Evolutionary conservation across 2,329 filamentous ascomycete genomes (phyloP).

Genomic region (Chrysoporthe austroafricana): DNA sequence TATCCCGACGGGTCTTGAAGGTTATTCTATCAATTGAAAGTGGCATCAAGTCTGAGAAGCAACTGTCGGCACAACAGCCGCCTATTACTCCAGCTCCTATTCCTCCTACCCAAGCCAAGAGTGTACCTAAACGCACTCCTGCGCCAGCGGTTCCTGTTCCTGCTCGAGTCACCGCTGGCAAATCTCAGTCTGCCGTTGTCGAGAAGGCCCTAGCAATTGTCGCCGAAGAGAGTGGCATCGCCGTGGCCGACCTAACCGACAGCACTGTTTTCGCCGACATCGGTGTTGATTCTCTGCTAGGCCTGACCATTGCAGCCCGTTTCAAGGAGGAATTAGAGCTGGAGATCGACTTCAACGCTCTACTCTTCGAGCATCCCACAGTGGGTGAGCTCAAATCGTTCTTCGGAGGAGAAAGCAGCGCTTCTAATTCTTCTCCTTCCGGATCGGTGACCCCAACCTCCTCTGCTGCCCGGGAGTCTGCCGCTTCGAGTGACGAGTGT

Average conservation of each 20-base stretch:
- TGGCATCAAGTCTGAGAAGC: conserved; percentile 1
- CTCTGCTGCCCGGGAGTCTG: no score
- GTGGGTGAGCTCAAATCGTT: conserved; percentile 6
- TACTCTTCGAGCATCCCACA: conserved; percentile 37
- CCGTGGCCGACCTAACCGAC: not conserved
- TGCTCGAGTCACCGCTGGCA: no score
- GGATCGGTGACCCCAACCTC: no score
- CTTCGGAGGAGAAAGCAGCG: not conserved
- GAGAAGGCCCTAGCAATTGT: not conserved
- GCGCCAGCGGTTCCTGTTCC: no score
- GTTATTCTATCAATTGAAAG: conserved; percentile 34
- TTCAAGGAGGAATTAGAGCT: conserved; percentile 15
- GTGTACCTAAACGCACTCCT: no score
- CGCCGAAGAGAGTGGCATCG: conserved; percentile 8
- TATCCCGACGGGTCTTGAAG: conserved; percentile 38
- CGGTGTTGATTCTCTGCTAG: conserved; percentile 12
- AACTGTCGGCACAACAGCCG: no score
- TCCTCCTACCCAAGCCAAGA: no score
- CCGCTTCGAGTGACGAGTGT: no score
- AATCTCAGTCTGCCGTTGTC: no score
- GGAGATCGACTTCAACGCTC: conserved; percentile 27
- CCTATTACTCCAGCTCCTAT: no score
- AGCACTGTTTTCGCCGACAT: conserved; percentile 2
- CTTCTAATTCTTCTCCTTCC: not conserved
- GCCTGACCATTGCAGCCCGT: not conserved